Evolutionary conservation across 2,329 filamentous ascomycete species (phyloP).

Genomic region (Thielaviopsis musarum): DNA sequence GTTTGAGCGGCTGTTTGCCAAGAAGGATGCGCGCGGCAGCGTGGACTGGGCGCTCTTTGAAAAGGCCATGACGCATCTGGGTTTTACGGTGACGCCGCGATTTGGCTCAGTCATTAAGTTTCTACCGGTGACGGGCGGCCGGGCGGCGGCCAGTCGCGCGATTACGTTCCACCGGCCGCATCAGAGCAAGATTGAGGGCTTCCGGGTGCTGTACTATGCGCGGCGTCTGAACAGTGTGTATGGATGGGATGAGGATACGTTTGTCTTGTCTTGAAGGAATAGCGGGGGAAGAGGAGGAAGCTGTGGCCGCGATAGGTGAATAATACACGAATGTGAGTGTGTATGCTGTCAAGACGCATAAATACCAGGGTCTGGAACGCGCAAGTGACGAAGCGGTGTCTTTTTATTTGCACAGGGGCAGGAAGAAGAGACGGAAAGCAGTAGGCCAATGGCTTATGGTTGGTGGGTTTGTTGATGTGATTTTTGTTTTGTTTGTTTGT

Average conservation of each 20-base stretch:
- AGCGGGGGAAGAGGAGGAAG: too few relatives aligned
- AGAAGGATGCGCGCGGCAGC: slow-evolving; percentile 17
- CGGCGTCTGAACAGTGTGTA: slow-evolving; percentile 20
- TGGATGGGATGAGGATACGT: slow-evolving; percentile 21
- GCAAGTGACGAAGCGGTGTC: too few relatives aligned
- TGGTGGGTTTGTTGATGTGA: too few relatives aligned
- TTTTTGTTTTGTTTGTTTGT: too few relatives aligned
- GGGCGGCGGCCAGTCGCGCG: slow-evolving; percentile 15
- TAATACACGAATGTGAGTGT: too few relatives aligned
- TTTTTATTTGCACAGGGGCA: too few relatives aligned
- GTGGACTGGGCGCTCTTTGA: slow-evolving; percentile 24
- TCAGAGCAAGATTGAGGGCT: slow-evolving; percentile 21
- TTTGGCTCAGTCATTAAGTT: slow-evolving; percentile 28
- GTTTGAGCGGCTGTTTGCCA: slow-evolving; percentile 22
- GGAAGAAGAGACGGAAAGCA: too few relatives aligned
- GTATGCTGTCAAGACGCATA: too few relatives aligned
- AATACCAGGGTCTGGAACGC: too few relatives aligned
- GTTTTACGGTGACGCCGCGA: slow-evolving; percentile 24
- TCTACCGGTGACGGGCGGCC: slow-evolving; percentile 16
- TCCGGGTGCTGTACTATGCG: slow-evolving; percentile 16
- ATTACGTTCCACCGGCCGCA: slow-evolving; percentile 24
- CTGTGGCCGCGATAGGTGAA: too few relatives aligned
- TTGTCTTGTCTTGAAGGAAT: slow-evolving; percentile 12
- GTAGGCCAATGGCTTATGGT: too few relatives aligned
- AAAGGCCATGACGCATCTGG: slow-evolving; percentile 24